Evolutionary conservation across 2,329 filamentous ascomycete genomes (phyloP).

Genomic region (Neurospora crassa): DNA sequence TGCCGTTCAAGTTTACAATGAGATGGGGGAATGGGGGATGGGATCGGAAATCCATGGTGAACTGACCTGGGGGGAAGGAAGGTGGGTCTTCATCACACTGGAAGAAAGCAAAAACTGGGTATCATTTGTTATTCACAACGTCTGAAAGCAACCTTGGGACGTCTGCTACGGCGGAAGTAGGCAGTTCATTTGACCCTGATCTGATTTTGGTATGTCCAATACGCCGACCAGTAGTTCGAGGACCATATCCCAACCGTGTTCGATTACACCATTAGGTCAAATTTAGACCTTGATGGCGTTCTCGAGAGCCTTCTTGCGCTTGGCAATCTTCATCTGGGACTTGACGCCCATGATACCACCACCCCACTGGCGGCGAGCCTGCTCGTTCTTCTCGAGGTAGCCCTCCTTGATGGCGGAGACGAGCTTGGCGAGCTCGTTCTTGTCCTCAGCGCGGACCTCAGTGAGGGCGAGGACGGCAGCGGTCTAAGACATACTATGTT

Average conservation of each 20-base stretch:
- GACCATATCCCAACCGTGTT: conserved; percentile 16
- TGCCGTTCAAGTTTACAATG: background rate
- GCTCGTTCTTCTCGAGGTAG: conserved; percentile 93
- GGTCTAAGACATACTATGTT: conserved; percentile 54
- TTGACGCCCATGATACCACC: conserved; percentile 99
- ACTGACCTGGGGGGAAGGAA: background rate
- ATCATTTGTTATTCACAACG: conserved; percentile 3
- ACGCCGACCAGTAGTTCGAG: conserved; percentile 25
- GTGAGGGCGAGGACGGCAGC: conserved; percentile 92
- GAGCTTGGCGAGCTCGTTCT: conserved; percentile 95
- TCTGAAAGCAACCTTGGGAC: conserved; percentile 6
- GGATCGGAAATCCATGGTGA: background rate
- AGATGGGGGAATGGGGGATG: background rate
- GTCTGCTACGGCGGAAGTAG: conserved; percentile 17
- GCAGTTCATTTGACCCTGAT: conserved; percentile 20
- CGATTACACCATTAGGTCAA: conserved; percentile 30
- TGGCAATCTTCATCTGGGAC: conserved; percentile 67
- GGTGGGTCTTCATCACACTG: background rate
- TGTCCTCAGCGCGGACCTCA: conserved; percentile 96
- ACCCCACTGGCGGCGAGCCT: conserved; percentile 88
- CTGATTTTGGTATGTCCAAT: conserved; percentile 26
- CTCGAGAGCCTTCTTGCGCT: conserved; percentile 93
- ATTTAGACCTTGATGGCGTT: conserved; percentile 89
- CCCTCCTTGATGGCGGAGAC: conserved; percentile 95
- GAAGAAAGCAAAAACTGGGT: conserved; percentile 5